phyloP scores from a whole-genome alignment of 1,139 yeast species.

The Yamadazyma siamensis region DNA sequence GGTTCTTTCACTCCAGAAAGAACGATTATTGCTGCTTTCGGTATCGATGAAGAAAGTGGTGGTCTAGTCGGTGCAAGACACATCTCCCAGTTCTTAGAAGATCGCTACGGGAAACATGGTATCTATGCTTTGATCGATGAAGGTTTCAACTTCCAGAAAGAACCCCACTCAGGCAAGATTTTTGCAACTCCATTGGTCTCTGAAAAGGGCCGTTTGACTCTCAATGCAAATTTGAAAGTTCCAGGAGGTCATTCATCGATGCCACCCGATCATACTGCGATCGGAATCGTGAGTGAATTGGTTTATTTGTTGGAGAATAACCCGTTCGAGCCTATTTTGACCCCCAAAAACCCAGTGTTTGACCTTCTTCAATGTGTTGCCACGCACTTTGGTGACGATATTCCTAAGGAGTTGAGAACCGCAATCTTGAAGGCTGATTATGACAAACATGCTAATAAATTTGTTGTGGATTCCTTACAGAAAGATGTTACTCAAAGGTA shows the following conservation, averaged over 20 bases:
- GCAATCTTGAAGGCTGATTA: conserved; percentile 32
- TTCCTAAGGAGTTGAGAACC: conserved; percentile 20
- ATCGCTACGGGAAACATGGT: conserved; percentile 31
- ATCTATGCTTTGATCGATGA: conserved; percentile 42
- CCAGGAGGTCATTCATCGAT: conserved; percentile 47
- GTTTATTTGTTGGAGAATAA: conserved; percentile 35
- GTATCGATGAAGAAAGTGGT: conserved; percentile 46
- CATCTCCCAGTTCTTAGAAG: conserved; percentile 26
- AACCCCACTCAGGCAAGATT: conserved; percentile 26
- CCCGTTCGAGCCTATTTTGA: conserved; percentile 31
- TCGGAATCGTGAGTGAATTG: conserved; percentile 43
- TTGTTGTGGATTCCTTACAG: conserved; percentile 19
- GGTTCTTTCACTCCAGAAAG: conserved; percentile 31
- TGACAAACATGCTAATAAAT: conserved; percentile 30
- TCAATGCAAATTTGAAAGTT: conserved; percentile 30
- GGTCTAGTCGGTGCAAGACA: conserved; percentile 27
- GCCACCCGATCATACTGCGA: conserved; percentile 46
- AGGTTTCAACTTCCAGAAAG: conserved; percentile 30
- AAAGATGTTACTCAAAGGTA: conserved; percentile 18
- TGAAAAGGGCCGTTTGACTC: conserved; percentile 41
- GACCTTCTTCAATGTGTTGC: conserved; percentile 38
- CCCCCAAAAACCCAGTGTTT: conserved; percentile 30
- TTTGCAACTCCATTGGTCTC: conserved; percentile 38
- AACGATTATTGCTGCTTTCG: conserved; percentile 39
- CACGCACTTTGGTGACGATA: conserved; percentile 21